phyloP scores from a whole-genome alignment of 306 rosid genomes.

The Cicer chorassanicum region DNA sequence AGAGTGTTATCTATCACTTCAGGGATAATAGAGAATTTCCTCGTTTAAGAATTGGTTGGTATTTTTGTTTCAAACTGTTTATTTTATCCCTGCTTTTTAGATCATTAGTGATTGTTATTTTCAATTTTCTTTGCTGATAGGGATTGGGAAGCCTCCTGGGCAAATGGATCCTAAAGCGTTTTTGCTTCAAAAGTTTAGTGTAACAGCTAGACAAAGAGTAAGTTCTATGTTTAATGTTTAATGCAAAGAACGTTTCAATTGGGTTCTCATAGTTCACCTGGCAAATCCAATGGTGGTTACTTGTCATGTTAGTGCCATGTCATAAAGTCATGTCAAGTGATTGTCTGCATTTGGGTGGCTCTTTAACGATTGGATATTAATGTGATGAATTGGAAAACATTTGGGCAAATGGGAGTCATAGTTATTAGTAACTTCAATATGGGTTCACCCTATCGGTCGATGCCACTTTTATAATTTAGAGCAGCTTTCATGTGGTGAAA shows the following conservation, averaged over 20 bases:
- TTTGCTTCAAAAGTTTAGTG: constrained; percentile 84
- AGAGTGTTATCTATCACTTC: constrained; percentile 79
- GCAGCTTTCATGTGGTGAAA: neutral
- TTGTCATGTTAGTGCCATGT: neutral
- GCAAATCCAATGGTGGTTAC: constrained; percentile 4
- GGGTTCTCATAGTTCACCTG: constrained; percentile 3
- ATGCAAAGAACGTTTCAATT: constrained; percentile 28
- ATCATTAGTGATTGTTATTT: constrained; percentile 2
- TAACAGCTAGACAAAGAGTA: constrained; percentile 78
- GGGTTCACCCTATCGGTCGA: neutral
- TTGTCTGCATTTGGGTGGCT: constrained; percentile 26
- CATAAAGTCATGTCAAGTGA: constrained; percentile 23
- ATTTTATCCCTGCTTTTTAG: constrained; percentile 5
- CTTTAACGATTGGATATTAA: constrained; percentile 1
- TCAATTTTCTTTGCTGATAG: constrained; percentile 48
- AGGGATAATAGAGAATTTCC: constrained; percentile 87
- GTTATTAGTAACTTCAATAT: constrained; percentile 3
- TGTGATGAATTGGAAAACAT: neutral
- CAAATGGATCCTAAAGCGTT: constrained; percentile 99
- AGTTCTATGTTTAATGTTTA: constrained; percentile 43
- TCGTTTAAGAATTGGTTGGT: constrained; percentile 84
- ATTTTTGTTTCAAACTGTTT: constrained; percentile 15
- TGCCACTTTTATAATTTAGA: constrained; percentile 11
- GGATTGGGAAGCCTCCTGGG: constrained; percentile 93
- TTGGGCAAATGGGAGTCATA: constrained; percentile 11